These are phyloP conservation scores for Chlamydomonas sp. DNA, from an alignment of 139 green algal genomes.

Conservation along the genomic window DNA sequence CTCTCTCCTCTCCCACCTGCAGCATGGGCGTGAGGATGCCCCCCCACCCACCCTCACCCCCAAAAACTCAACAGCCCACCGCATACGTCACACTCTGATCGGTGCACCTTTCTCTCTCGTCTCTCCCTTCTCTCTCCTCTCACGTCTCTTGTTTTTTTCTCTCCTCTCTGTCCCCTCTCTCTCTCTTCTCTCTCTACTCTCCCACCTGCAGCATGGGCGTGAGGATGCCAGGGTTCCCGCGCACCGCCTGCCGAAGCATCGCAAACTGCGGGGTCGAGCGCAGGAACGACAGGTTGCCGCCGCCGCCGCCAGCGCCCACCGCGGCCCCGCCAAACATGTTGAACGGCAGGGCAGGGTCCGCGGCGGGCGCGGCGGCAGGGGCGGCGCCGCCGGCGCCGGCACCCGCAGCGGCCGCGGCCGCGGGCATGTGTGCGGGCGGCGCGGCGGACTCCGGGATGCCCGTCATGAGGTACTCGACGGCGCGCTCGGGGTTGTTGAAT, in stretches of 20 bases:
- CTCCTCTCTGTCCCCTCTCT: no score
- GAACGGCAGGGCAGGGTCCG: constrained; percentile 27
- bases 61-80: no score
- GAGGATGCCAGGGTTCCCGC: constrained; percentile 82
- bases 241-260: constrained; percentile 76
- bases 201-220: constrained; percentile 86
- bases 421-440: constrained; percentile 19
- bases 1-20: no score
- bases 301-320: constrained; percentile 25
- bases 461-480: constrained; percentile 98
- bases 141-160: no score
- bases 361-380: constrained; percentile 14
- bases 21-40: no score
- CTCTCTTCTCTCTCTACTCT: no score
- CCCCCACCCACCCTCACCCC: no score
- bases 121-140: no score
- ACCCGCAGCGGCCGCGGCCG: constrained; percentile 15
- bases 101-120: no score
- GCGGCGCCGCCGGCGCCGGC: constrained; percentile 16
- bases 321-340: constrained; percentile 31
- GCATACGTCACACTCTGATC: no score
- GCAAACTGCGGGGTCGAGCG: constrained; percentile 77
- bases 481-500: constrained; percentile 98
- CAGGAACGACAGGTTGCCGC: constrained; percentile 76
- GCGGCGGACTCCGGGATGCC: constrained; percentile 55